Base-by-base conservation (phyloP, 2,329 filamentous ascomycete species). In the Aureobasidium sp. region DNA sequence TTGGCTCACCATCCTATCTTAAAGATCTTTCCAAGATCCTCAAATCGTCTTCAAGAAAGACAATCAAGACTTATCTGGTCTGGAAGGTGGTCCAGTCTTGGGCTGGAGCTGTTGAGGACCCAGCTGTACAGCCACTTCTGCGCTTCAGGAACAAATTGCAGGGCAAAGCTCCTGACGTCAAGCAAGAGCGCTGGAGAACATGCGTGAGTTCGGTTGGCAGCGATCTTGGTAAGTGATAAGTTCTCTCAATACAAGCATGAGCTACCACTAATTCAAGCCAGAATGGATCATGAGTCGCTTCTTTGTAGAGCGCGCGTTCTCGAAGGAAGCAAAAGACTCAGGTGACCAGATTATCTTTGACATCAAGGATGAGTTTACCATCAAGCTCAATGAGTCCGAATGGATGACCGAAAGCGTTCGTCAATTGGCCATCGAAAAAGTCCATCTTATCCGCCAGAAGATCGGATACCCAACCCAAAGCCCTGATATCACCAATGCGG, bases 321-420 rank as follows among this genome's bases (percentile, higher is more conserved):
- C 85, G 0, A 79, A 85, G 13, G 81, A 84, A 25, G 85, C 86
- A 0, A 88, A 88, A 69, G 74, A 82, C 4, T 82, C 88, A 49
- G 86, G 86, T 16, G 84, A 89, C 62, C 80, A 84, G 59, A 85
- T 91, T 66, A 82, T 90, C n/a, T 81, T 81, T 10, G 85, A 89
- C 65, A 86, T 91, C 69, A 88, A 88, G 71, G 77, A 81, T 16
- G 80, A 83, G 25, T 90, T 90, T 67, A 80, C 82, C 3, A 79
- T 82, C 62, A 86, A 83, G 63, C 74, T 89, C 49, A 77, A 81
- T 39, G 72, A 75, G 3, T 82, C 83, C 0, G 74, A 78, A 16
- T 90, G 87, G 87, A 87, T 88, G 81, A 83, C 85, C 47, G 74
- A 82, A 2, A 77, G 82, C 48, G 83, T 86, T 25, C 81, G 81